phyloP scores from a whole-genome alignment of 2,329 filamentous ascomycete species.

The Ophiostoma quercus region DNA sequence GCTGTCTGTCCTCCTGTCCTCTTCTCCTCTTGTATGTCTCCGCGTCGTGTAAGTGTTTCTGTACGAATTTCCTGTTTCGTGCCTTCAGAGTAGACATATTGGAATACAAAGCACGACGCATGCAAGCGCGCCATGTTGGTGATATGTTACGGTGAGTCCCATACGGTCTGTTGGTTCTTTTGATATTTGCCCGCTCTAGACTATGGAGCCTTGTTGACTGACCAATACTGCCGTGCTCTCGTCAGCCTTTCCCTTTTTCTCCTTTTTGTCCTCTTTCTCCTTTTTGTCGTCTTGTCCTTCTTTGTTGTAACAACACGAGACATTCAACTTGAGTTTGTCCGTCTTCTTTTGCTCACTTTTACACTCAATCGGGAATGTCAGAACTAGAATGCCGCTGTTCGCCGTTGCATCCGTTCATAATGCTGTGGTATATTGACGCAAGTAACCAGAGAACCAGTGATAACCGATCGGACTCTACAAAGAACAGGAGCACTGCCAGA shows the following conservation, averaged over 20 bases:
- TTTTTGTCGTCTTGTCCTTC: background rate
- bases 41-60: background rate
- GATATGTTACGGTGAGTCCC: background rate
- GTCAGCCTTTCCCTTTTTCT: background rate
- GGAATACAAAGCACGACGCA: background rate
- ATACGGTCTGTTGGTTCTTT: background rate
- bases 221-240: conserved; percentile 3
- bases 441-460: background rate
- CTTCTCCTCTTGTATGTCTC: background rate
- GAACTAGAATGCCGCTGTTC: background rate
- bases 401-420: background rate
- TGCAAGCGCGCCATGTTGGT: background rate
- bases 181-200: background rate
- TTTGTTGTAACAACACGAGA: background rate
- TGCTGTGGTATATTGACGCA: background rate
- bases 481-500: background rate
- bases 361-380: background rate
- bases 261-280: background rate
- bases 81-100: background rate
- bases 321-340: background rate
- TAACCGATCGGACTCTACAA: no score
- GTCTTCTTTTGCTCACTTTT: background rate
- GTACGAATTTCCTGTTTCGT: background rate
- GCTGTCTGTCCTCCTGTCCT: conserved; percentile 1
- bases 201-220: background rate